These are phyloP conservation scores for Blastocystis sp. DNA, from an alignment of 352 stramenopile species.

Conservation along the genomic window DNA sequence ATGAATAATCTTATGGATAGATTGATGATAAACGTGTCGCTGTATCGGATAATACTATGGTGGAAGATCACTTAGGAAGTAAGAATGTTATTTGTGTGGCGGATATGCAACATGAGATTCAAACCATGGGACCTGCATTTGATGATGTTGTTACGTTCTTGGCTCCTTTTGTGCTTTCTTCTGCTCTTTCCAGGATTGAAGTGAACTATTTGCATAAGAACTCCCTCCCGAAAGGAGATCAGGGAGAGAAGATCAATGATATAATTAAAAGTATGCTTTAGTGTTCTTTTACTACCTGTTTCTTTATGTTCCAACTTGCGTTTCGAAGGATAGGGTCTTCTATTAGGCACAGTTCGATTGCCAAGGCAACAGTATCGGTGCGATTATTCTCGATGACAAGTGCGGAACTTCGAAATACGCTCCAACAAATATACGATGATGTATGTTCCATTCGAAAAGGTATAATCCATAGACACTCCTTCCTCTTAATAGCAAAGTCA, in stretches of 20 bases:
- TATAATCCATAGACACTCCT: conserved; percentile 40
- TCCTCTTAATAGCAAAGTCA: conserved; percentile 50
- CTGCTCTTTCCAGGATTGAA: conserved; percentile 8
- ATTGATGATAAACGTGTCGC: conserved; percentile 40
- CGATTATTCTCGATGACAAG: conserved; percentile 8
- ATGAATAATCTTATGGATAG: neutral
- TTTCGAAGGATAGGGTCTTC: neutral
- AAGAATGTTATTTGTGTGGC: conserved; percentile 55
- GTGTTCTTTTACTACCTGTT: conserved; percentile 21
- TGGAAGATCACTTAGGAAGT: conserved; percentile 48
- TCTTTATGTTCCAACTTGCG: conserved; percentile 16
- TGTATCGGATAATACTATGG: conserved; percentile 54
- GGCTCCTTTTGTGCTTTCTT: conserved; percentile 16
- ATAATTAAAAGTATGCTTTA: conserved; percentile 61
- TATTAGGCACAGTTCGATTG: neutral
- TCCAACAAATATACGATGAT: conserved; percentile 57
- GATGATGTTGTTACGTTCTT: conserved; percentile 29
- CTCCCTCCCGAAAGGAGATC: neutral
- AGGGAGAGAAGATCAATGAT: conserved; percentile 60
- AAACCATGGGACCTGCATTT: conserved; percentile 41
- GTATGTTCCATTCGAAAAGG: neutral
- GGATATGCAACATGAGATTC: conserved; percentile 55
- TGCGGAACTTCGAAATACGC: conserved; percentile 1
- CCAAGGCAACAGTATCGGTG: neutral
- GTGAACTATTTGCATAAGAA: conserved; percentile 40